Percentiles rank a stretch among this genome's conserved stretches.
phyloP scores from a whole-genome alignment of 176 grass and related monocot species.

The Elymus sibiricus region DNA sequence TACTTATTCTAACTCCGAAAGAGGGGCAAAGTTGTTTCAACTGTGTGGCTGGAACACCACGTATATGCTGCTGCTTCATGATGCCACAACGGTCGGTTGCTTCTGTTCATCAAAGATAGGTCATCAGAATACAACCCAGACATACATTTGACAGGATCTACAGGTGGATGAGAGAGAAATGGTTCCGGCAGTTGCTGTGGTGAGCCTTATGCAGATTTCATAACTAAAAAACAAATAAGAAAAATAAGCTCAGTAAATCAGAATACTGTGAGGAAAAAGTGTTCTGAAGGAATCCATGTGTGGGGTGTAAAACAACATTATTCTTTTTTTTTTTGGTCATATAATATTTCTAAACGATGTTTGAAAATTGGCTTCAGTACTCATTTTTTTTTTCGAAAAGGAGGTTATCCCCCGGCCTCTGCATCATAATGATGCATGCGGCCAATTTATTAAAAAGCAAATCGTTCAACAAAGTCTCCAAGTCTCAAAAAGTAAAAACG shows the following conservation, averaged over 20 bases:
- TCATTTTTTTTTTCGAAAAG: too few relatives aligned
- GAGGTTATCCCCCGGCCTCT: too few relatives aligned
- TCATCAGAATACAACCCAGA: neutral
- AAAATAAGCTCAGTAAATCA: neutral
- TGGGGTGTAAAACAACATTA: neutral
- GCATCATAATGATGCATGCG: too few relatives aligned
- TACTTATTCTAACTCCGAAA: neutral
- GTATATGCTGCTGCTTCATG: slow-evolving; percentile 4
- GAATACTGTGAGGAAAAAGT: neutral
- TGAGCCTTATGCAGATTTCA: neutral
- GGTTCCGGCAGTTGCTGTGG: neutral
- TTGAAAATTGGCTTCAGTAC: neutral
- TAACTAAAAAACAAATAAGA: neutral
- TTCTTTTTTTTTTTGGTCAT: neutral
- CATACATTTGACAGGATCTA: slow-evolving; percentile 7
- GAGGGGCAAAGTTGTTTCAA: slow-evolving; percentile 11
- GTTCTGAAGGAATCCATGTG: neutral
- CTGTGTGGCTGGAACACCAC: slow-evolving; percentile 6
- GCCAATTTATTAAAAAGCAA: too few relatives aligned
- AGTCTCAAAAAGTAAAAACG: too few relatives aligned
- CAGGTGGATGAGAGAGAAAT: neutral
- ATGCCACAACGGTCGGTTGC: neutral
- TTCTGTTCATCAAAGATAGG: slow-evolving; percentile 20
- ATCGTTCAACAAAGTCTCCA: too few relatives aligned
- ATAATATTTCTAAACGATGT: neutral